Evolutionary conservation across 2,329 filamentous ascomycete genomes (phyloP), one percentile per base, ranked within the genome.

Genomic region (Didymella pinodella): DNA sequence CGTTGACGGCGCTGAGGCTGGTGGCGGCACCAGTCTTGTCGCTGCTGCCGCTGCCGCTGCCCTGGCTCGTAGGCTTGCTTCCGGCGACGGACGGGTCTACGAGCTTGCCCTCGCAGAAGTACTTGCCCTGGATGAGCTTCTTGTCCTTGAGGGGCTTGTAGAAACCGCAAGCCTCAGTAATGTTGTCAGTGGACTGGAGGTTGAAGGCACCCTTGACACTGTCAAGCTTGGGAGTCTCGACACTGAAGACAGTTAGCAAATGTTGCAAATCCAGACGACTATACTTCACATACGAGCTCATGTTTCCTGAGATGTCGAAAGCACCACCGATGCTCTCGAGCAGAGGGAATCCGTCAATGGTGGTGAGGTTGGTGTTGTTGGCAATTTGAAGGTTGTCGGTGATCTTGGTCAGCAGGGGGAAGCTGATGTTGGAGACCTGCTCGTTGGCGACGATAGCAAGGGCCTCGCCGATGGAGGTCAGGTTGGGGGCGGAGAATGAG

Each of bases 271-370:
- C 3, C 7, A n/a, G 10, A 10, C 10, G 4, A 20, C 7, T n/a
- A 7, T 12, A 12, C 2, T 2, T 12, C 18, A 86, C 91, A 83
- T 85, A 96, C 92, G 86, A 83, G 64, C 87, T 85, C 79, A 97
- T 96, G 82, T 88, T 90, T 72, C 95, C 95, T 70, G 88, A 88
- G 77, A 97, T 87, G 77, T 92, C 89, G 74, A 98, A 84, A 71
- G 92, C 92, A 81, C 93, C 94, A 65, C 68, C 85, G 59, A 97
- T 86, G 54, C 82, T 85, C 74, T 85, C 75, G 28, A 99, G 85
- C 65, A 82, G 75, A 62, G 85, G 84, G 80, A 98, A 90, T 32
- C 86, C 87, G 65, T 85, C 79, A 56, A 97, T 83, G 61, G 81
- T 76, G 56, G 79, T 69, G 32, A 97, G 85, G 55, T 83, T 82